These are phyloP conservation scores for Diaporthe batatas DNA, from an alignment of 2,329 filamentous ascomycete genomes.

Conservation along the genomic window DNA sequence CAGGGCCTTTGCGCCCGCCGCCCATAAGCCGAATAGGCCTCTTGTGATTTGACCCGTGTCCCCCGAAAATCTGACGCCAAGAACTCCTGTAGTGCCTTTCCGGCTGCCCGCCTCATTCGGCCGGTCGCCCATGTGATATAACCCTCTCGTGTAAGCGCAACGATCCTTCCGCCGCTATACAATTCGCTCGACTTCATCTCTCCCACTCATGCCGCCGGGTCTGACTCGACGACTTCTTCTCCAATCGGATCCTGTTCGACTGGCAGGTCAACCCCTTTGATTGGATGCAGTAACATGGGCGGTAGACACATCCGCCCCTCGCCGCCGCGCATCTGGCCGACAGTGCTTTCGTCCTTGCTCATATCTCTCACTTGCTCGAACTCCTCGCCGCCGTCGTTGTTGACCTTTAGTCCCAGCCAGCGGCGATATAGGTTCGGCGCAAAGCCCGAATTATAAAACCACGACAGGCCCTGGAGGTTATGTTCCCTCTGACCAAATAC, in stretches of 20 bases:
- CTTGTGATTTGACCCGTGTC: neutral
- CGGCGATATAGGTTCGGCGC: slow-evolving; percentile 84
- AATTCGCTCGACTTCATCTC: neutral
- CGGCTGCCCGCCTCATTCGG: slow-evolving; percentile 9
- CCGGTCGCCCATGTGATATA: slow-evolving; percentile 14
- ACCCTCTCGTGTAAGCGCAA: slow-evolving; percentile 33
- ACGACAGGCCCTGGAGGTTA: slow-evolving; percentile 87
- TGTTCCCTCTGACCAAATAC: slow-evolving; percentile 89
- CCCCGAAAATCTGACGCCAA: slow-evolving; percentile 31
- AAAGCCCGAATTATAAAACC: slow-evolving; percentile 93
- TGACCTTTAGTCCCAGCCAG: slow-evolving; percentile 87
- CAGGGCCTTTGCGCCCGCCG: slow-evolving; percentile 6
- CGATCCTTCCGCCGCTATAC: slow-evolving; percentile 31
- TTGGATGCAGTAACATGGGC: slow-evolving; percentile 88
- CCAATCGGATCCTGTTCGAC: slow-evolving; percentile 68
- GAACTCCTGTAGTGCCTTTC: slow-evolving; percentile 33
- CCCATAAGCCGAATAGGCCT: slow-evolving; percentile 10
- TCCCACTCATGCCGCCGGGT: slow-evolving; percentile 58
- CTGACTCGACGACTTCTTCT: slow-evolving; percentile 62
- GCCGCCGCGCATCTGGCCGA: slow-evolving; percentile 71
- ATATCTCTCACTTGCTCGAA: slow-evolving; percentile 73
- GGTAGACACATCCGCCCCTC: slow-evolving; percentile 93
- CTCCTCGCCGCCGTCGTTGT: slow-evolving; percentile 83
- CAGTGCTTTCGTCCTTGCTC: slow-evolving; percentile 62
- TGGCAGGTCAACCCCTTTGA: slow-evolving; percentile 80